Conservation (phyloP, 2,329 filamentous ascomycete species). For the Talaromyces sp. region DNA sequence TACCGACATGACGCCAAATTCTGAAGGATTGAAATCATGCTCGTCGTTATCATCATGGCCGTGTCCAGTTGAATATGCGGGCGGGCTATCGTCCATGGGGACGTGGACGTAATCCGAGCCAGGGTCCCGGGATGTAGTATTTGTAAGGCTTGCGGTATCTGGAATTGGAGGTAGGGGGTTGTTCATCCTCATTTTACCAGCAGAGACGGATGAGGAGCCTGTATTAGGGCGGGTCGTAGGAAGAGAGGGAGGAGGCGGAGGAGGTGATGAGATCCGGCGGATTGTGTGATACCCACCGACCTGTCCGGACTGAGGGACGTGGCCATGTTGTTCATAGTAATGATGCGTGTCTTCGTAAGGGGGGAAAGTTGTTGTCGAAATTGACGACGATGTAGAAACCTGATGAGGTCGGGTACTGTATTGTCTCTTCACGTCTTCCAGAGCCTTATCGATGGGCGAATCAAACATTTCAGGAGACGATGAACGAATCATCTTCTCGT, state of each 20-base stretch:
- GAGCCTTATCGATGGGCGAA: constrained; percentile 19
- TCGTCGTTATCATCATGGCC: background rate
- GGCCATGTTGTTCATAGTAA: constrained; percentile 18
- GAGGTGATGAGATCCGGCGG: constrained; percentile 12
- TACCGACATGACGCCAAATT: constrained; percentile 26
- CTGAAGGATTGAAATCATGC: constrained; percentile 20
- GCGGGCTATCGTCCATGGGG: background rate
- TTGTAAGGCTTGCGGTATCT: constrained; percentile 22
- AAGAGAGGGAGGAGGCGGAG: constrained; percentile 19
- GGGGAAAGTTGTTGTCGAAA: constrained; percentile 23
- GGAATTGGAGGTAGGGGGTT: constrained; percentile 34
- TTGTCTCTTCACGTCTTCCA: constrained; percentile 22
- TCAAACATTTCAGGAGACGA: constrained; percentile 21
- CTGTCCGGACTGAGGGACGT: constrained; percentile 1
- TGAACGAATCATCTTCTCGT: constrained; percentile 29
- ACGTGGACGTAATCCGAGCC: constrained; percentile 9
- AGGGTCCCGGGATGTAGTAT: background rate
- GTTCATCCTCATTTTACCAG: constrained; percentile 8
- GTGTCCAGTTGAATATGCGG: background rate
- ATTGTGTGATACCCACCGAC: constrained; percentile 16
- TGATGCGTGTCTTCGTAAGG: constrained; percentile 29
- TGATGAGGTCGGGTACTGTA: constrained; percentile 22
- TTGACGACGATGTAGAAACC: constrained; percentile 20
- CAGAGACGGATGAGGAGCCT: background rate
- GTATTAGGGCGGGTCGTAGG: constrained; percentile 24